Evolutionary conservation across 73 alveolate species (phyloP).

Genomic region (Halteria grandinella): DNA sequence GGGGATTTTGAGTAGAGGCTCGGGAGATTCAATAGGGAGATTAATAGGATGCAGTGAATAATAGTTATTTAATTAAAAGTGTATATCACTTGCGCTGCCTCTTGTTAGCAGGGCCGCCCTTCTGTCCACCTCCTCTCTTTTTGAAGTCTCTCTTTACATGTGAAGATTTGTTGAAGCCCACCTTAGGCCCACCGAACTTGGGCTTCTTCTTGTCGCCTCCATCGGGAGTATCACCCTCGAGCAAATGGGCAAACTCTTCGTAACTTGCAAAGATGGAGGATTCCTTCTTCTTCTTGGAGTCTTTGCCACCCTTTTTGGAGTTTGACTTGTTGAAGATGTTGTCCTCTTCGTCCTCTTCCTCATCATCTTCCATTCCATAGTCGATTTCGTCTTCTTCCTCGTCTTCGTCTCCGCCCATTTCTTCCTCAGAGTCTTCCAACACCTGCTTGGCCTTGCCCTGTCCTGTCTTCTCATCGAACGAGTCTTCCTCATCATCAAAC

Average conservation of each 20-base stretch:
- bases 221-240: constrained; percentile 19
- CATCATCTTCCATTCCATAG: constrained; percentile 14
- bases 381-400: neutral
- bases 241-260: constrained; percentile 36
- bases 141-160: neutral
- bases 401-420: constrained; percentile 14
- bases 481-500: neutral
- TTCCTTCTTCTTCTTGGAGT: neutral
- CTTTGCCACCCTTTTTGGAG: constrained; percentile 11
- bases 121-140: neutral
- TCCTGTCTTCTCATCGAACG: neutral
- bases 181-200: too few relatives aligned
- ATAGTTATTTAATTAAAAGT: too few relatives aligned
- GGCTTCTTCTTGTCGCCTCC: constrained; percentile 23
- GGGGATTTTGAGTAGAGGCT: constrained; percentile 15
- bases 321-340: neutral
- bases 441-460: neutral
- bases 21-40: neutral
- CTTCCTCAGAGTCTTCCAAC: constrained; percentile 12
- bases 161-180: too few relatives aligned
- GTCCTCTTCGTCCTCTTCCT: constrained; percentile 28
- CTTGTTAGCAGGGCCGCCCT: too few relatives aligned
- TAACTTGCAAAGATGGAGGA: constrained; percentile 35
- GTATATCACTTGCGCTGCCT: too few relatives aligned
- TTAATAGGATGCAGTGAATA: constrained; percentile 1